These are phyloP conservation scores for Capronia americana DNA, from an alignment of 2,329 filamentous ascomycete genomes.

Conservation along the genomic window DNA sequence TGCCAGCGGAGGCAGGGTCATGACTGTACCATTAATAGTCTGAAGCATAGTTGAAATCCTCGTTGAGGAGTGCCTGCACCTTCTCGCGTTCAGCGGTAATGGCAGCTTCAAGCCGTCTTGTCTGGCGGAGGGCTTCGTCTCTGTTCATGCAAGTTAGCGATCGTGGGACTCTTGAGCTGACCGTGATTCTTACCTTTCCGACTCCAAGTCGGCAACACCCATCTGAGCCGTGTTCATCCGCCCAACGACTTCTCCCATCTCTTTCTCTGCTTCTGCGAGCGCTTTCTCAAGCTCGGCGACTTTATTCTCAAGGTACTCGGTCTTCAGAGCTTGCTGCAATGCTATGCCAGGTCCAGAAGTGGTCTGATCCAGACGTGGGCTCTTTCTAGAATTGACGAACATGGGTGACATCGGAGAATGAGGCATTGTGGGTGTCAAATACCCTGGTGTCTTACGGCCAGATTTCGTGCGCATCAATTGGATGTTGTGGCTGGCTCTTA, in stretches of 20 bases:
- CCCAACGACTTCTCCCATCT: constrained; percentile 83
- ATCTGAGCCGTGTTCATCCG: constrained; percentile 84
- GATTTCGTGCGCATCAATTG: constrained; percentile 77
- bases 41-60: constrained; percentile 28
- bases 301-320: constrained; percentile 75
- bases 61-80: constrained; percentile 34
- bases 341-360: constrained; percentile 65
- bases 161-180: not conserved
- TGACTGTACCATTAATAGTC: constrained; percentile 28
- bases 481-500: constrained; percentile 77
- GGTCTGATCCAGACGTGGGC: constrained; percentile 66
- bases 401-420: constrained; percentile 69
- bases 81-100: constrained; percentile 69
- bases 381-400: constrained; percentile 59
- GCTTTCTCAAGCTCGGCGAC: constrained; percentile 86
- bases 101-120: constrained; percentile 70
- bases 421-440: constrained; percentile 55
- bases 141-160: constrained; percentile 44
- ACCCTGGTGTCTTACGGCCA: constrained; percentile 49
- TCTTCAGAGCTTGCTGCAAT: constrained; percentile 72
- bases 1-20: not conserved
- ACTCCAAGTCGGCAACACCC: constrained; percentile 78
- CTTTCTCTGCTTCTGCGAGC: constrained; percentile 73
- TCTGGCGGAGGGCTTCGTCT: constrained; percentile 75
- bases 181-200: constrained; percentile 49